A percentile compares a stretch with the other conserved stretches of the same genome.
These are phyloP conservation scores for Neurospora sp. DNA, from an alignment of 495 filamentous ascomycete species.

Conservation along the genomic window DNA sequence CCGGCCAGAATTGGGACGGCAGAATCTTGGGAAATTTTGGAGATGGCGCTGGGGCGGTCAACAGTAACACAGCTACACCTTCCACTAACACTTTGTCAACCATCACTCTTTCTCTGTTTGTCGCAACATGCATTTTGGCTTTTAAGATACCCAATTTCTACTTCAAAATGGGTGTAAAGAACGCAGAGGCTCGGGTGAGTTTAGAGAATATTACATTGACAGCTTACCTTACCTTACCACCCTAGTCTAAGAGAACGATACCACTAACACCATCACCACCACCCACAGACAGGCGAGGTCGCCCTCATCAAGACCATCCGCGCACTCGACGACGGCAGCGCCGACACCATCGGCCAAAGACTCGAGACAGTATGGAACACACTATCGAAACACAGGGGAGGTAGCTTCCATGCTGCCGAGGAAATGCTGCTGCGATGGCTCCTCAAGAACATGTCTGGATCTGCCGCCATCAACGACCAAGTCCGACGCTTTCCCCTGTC, in stretches of 20 bases:
- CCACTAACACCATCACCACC: background rate
- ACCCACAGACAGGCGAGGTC: conserved; percentile 13
- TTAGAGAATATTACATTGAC: background rate
- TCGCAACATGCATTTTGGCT: background rate
- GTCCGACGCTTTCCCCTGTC: conserved; percentile 33
- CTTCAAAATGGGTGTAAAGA: background rate
- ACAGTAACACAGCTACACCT: background rate
- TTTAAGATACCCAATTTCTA: background rate
- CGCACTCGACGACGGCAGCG: conserved; percentile 30
- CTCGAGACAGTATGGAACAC: conserved; percentile 28
- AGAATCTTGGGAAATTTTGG: conserved; percentile 30
- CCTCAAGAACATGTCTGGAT: conserved; percentile 37
- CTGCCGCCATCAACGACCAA: conserved; percentile 28
- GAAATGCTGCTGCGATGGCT: conserved; percentile 39
- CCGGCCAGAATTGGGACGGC: conserved; percentile 12
- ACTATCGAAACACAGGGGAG: conserved; percentile 19
- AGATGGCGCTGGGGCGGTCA: conserved; percentile 2
- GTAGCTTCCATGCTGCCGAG: conserved; percentile 35
- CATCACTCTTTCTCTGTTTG: background rate
- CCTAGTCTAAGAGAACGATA: background rate
- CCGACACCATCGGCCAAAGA: conserved; percentile 27
- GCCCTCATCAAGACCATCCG: conserved; percentile 17
- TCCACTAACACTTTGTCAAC: background rate
- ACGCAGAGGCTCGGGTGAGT: background rate
- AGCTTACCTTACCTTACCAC: background rate